These are phyloP conservation scores for Verticillium nubilum DNA, from an alignment of 2,329 filamentous ascomycete genomes.

Conservation along the genomic window DNA sequence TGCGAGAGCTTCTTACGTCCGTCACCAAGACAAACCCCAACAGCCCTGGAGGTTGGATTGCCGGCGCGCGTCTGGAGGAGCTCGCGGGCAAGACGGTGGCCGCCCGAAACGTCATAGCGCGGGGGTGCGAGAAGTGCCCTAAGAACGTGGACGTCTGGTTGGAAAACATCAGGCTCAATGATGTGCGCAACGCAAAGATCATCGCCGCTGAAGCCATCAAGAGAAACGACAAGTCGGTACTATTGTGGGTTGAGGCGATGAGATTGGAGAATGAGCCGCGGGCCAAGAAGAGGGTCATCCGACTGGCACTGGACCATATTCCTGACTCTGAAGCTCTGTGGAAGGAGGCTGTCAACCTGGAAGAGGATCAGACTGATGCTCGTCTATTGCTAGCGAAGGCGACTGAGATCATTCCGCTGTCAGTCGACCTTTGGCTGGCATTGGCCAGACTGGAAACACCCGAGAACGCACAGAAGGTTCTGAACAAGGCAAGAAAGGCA, in stretches of 20 bases:
- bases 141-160: conserved; percentile 95
- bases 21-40: conserved; percentile 96
- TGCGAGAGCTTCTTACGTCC: conserved; percentile 86
- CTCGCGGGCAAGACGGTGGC: conserved; percentile 87
- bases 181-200: conserved; percentile 88
- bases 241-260: conserved; percentile 94
- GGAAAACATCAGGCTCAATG: conserved; percentile 90
- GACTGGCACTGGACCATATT: conserved; percentile 86
- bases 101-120: conserved; percentile 79
- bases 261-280: conserved; percentile 76
- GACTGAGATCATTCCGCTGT: conserved; percentile 88
- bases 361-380: conserved; percentile 85
- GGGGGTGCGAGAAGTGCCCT: conserved; percentile 85
- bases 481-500: conserved; percentile 92
- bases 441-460: conserved; percentile 84
- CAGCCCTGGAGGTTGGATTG: conserved; percentile 93
- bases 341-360: conserved; percentile 95
- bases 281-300: conserved; percentile 87
- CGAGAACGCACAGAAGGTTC: conserved; percentile 87
- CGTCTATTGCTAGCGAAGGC: conserved; percentile 87
- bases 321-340: conserved; percentile 94
- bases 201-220: conserved; percentile 93
- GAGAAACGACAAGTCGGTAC: conserved; percentile 81
- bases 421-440: conserved; percentile 92
- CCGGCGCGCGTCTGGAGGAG: conserved; percentile 86